These are phyloP conservation scores for Malbranchea cinnamomea DNA, from an alignment of 2,329 filamentous ascomycete species.

Conservation along the genomic window DNA sequence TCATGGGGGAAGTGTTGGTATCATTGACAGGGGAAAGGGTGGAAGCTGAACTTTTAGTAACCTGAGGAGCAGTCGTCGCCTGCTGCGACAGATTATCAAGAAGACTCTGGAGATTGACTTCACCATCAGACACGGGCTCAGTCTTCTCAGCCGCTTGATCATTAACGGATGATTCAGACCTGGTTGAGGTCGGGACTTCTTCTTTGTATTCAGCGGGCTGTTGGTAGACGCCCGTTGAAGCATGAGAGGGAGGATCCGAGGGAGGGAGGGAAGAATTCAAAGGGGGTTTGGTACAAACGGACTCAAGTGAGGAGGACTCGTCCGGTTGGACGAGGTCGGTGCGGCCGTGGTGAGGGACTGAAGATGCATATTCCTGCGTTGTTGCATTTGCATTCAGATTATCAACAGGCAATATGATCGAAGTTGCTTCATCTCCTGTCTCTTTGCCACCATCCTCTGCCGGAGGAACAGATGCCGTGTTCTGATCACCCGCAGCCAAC, in stretches of 20 bases:
- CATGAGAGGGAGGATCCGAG: slow-evolving; percentile 6
- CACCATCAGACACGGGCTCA: slow-evolving; percentile 17
- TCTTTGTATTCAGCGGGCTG: too few species aligned
- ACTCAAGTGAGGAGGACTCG: slow-evolving; percentile 13
- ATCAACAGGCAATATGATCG: slow-evolving; percentile 10
- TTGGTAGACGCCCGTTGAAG: too few species aligned
- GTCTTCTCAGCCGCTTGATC: slow-evolving; percentile 12
- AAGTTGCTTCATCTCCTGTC: slow-evolving; percentile 15
- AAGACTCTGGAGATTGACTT: slow-evolving; percentile 34
- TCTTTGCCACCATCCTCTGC: too few species aligned
- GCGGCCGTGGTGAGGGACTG: slow-evolving; percentile 2
- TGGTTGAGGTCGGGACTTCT: background rate
- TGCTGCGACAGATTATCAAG: slow-evolving; percentile 33
- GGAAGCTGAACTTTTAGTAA: too few species aligned
- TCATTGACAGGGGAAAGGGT: slow-evolving; percentile 13
- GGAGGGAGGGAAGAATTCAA: slow-evolving; percentile 8
- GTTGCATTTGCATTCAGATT: too few species aligned
- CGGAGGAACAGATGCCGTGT: too few species aligned
- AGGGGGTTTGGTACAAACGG: slow-evolving; percentile 15
- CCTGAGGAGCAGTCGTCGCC: slow-evolving; percentile 15
- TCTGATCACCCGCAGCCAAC: slow-evolving; percentile 7
- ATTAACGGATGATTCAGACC: background rate
- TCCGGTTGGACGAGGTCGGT: too few species aligned
- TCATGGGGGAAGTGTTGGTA: slow-evolving; percentile 15
- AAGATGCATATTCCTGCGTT: slow-evolving; percentile 11